A percentile compares a stretch with the other conserved stretches of the same genome.
These are phyloP conservation scores for Novakomyces olei DNA, from an alignment of 805 yeast species.

Conservation along the genomic window DNA sequence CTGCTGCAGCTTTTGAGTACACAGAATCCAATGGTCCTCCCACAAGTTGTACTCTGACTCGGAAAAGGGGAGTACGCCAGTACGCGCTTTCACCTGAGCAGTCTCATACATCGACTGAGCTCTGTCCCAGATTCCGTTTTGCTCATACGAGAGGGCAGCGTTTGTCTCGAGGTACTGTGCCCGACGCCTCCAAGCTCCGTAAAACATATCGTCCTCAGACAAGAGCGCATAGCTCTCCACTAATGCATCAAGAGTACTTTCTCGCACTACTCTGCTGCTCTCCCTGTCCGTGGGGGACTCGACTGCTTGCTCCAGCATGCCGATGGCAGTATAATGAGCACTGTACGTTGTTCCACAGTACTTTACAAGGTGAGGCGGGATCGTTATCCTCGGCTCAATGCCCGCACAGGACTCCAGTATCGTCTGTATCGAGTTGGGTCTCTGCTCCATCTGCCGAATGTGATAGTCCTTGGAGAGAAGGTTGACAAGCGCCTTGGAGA, in stretches of 20 bases:
- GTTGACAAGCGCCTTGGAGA: conserved; percentile 60
- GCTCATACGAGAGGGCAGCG: conserved; percentile 82
- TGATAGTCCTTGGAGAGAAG: conserved; percentile 79
- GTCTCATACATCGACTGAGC: conserved; percentile 86
- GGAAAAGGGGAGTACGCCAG: conserved; percentile 85
- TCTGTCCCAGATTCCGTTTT: conserved; percentile 81
- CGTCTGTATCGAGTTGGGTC: conserved; percentile 73
- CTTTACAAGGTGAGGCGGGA: conserved; percentile 87
- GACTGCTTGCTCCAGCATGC: conserved; percentile 53
- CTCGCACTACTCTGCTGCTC: conserved; percentile 40
- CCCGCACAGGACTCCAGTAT: conserved; percentile 53
- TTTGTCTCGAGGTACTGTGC: conserved; percentile 88
- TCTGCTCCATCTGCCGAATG: conserved; percentile 62
- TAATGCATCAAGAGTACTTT: conserved; percentile 72
- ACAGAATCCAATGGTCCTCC: conserved; percentile 97
- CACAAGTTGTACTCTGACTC: conserved; percentile 87
- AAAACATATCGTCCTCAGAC: conserved; percentile 91
- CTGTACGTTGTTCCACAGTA: conserved; percentile 69
- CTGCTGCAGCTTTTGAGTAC: conserved; percentile 92
- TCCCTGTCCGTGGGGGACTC: conserved; percentile 34
- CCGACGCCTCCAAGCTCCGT: conserved; percentile 92
- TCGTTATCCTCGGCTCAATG: conserved; percentile 41
- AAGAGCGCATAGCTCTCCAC: conserved; percentile 70
- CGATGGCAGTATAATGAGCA: conserved; percentile 77
- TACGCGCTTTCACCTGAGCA: conserved; percentile 89